Base-by-base conservation (phyloP, 176 grass and related monocot genomes). In the Themeda triandra region DNA sequence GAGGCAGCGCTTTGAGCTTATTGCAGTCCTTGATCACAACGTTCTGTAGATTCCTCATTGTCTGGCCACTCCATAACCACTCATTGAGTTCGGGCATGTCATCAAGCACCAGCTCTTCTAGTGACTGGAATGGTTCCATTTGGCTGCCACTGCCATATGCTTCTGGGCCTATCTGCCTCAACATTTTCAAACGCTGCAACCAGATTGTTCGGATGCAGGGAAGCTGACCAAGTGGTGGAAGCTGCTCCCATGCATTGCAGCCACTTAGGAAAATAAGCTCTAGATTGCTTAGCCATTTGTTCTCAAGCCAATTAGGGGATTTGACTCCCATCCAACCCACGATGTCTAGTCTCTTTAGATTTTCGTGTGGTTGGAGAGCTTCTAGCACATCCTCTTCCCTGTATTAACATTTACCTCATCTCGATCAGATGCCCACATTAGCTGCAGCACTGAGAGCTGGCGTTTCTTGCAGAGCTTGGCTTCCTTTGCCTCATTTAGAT, bases 51-150 rank as follows among this genome's bases (percentile, higher is more conserved):
- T 80, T 87, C 56, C 30, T 73, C 77, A 86, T 86, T 65, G 23
- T 37, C 13, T 76, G 77, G 13, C 48, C 71, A 28, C 66, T 82
- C 76, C 82, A 81, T 80, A 69, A 80, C 74, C 72, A 90, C 44
- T 67, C 54, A 66, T 77, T 76, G 31, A 88, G 65, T 72, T 91
- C 56, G 49, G 82, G 82, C 58, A 86, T 85, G 67, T 85, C 81
- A 83, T 93, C 88, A 63, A 93, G 76, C 58, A 93, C 85, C 63
- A 93, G 66, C 82, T 88, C 88, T 56, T 91, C 85, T 46, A 91
- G 46, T 18, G 66, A 77, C 17, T 70, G 82, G 68, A 88, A 88
- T 10, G 70, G 8, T 30, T 65, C 17, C 23, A 51, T 15, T 70
- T 79, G 29, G 13, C 74, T 85, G 28, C 75, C 13, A n/a, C 78